A percentile compares a stretch with the other conserved stretches of the same genome.
Conservation (phyloP, 371 early-diverging fungal genomes). For the Apophysomyces variabilis region DNA sequence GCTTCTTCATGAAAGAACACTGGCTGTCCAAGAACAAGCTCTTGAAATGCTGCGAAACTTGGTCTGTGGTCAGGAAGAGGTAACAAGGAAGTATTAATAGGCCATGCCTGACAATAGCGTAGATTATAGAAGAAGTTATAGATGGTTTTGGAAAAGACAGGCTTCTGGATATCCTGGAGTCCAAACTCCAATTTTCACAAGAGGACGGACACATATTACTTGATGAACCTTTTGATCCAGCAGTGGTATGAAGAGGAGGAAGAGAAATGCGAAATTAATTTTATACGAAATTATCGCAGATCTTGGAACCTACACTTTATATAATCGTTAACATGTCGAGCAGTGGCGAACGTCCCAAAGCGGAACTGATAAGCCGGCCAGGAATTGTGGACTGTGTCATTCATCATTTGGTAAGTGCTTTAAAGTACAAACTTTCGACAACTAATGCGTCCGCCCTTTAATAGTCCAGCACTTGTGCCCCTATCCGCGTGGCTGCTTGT, state of each 20-base stretch:
- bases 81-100: slow-evolving; percentile 24
- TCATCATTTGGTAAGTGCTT: slow-evolving; percentile 57
- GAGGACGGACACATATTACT: slow-evolving; percentile 32
- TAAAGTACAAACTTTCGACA: neutral
- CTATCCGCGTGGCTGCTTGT: slow-evolving; percentile 73
- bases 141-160: slow-evolving; percentile 69
- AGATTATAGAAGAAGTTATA: slow-evolving; percentile 75
- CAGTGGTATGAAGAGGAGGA: slow-evolving; percentile 27
- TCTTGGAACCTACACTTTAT: slow-evolving; percentile 52
- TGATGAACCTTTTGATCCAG: slow-evolving; percentile 25
- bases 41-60: slow-evolving; percentile 82
- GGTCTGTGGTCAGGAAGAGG: slow-evolving; percentile 65
- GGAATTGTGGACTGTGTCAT: slow-evolving; percentile 60
- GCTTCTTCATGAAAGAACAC: slow-evolving; percentile 66
- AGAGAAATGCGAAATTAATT: neutral
- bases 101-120: neutral
- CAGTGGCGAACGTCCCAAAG: slow-evolving; percentile 71
- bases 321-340: slow-evolving; percentile 81
- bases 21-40: slow-evolving; percentile 78
- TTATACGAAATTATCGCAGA: slow-evolving; percentile 21
- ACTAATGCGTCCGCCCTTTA: neutral
- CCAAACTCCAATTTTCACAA: slow-evolving; percentile 54
- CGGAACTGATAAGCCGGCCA: slow-evolving; percentile 62
- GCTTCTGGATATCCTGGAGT: slow-evolving; percentile 70
- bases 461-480: slow-evolving; percentile 64